Evolutionary conservation across 2,329 filamentous ascomycete genomes (phyloP).

Genomic region (Hypoxylon sp.): DNA sequence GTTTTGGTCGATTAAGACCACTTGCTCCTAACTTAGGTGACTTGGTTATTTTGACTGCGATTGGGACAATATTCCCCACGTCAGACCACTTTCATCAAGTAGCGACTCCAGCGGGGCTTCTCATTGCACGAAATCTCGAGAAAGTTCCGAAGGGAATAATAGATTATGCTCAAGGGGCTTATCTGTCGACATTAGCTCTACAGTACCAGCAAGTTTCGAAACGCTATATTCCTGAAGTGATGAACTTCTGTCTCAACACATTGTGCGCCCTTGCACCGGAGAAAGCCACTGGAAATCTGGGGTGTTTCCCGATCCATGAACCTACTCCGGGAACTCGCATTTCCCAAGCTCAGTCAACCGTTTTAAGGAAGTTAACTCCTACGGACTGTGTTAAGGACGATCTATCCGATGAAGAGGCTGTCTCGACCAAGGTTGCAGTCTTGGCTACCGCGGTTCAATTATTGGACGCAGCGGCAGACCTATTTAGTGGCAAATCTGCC

Average conservation of each 20-base stretch:
- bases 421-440: constrained; percentile 65
- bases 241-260: constrained; percentile 84
- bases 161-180: constrained; percentile 81
- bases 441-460: constrained; percentile 74
- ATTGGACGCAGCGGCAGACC: constrained; percentile 74
- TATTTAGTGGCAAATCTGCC: constrained; percentile 80
- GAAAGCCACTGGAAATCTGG: constrained; percentile 61
- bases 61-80: constrained; percentile 89
- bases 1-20: constrained; percentile 64
- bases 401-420: constrained; percentile 53
- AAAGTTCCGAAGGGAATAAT: constrained; percentile 74
- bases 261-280: constrained; percentile 75
- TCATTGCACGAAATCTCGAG: constrained; percentile 87
- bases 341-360: constrained; percentile 56
- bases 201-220: constrained; percentile 88
- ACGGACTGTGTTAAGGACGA: constrained; percentile 64
- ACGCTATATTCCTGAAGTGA: constrained; percentile 88
- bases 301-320: constrained; percentile 72
- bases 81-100: constrained; percentile 98
- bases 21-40: constrained; percentile 75
- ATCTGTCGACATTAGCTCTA: constrained; percentile 81
- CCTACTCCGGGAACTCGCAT: constrained; percentile 66
- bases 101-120: constrained; percentile 87
- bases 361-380: constrained; percentile 68
- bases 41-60: constrained; percentile 83